Percentiles rank a stretch among this genome's conserved stretches.
phyloP scores from a whole-genome alignment of 192 early-diverging fungal species.

The Radiomyces spectabilis region DNA sequence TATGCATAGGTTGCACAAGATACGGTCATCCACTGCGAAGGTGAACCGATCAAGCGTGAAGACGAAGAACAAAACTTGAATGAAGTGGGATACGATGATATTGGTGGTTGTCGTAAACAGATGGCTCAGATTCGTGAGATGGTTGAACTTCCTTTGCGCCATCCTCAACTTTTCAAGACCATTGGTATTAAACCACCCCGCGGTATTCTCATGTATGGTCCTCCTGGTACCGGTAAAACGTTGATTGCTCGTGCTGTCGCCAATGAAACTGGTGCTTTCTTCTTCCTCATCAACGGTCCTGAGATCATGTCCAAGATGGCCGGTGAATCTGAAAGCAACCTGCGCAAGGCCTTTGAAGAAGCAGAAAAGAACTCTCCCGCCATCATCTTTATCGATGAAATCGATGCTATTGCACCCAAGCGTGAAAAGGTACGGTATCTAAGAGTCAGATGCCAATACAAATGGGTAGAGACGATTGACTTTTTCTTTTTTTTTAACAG shows the following conservation, averaged over 20 bases:
- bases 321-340: constrained; percentile 94
- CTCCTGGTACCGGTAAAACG: constrained; percentile 98
- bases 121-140: constrained; percentile 99
- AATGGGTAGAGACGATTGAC: not conserved
- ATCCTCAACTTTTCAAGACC: constrained; percentile 97
- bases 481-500: constrained; percentile 6
- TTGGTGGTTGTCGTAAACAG: constrained; percentile 97
- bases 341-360: constrained; percentile 98
- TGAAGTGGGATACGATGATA: constrained; percentile 97
- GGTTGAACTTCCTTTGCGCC: constrained; percentile 94
- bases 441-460: not conserved
- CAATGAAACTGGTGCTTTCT: constrained; percentile 99
- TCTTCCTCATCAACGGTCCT: constrained; percentile 98
- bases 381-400: constrained; percentile 98
- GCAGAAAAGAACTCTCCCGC: constrained; percentile 96
- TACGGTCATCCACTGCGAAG: constrained; percentile 97
- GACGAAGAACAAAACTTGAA: constrained; percentile 92
- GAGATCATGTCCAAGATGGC: constrained; percentile 99
- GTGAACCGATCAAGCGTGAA: constrained; percentile 98
- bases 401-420: constrained; percentile 92
- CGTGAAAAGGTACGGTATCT: constrained; percentile 68
- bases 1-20: constrained; percentile 81
- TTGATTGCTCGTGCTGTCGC: constrained; percentile 98
- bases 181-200: constrained; percentile 99
- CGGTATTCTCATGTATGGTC: constrained; percentile 96